Evolutionary conservation across 2,329 filamentous ascomycete species (phyloP).

Genomic region (Aspergillus sp.): DNA sequence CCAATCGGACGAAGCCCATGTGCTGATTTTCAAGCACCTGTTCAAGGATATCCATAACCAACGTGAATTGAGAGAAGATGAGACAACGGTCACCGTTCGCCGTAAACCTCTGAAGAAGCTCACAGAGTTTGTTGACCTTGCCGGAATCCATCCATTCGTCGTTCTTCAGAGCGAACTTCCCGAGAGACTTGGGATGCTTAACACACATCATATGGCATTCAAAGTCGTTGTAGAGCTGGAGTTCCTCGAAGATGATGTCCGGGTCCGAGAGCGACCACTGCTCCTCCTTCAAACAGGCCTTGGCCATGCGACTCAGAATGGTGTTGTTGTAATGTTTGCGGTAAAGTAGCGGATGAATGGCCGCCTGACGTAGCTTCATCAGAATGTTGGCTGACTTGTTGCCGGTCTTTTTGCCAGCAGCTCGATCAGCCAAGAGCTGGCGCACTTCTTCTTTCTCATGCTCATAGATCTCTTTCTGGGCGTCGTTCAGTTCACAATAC

Average conservation of each 20-base stretch:
- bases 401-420: conserved; percentile 54
- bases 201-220: conserved; percentile 60
- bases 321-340: conserved; percentile 75
- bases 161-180: conserved; percentile 57
- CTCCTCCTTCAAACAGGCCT: conserved; percentile 71
- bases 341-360: conserved; percentile 88
- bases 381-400: conserved; percentile 65
- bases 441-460: conserved; percentile 63
- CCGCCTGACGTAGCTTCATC: conserved; percentile 88
- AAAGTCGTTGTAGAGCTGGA: conserved; percentile 59
- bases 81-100: conserved; percentile 81
- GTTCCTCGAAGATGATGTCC: conserved; percentile 54
- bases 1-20: conserved; percentile 80
- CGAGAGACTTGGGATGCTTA: conserved; percentile 52
- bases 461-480: conserved; percentile 73
- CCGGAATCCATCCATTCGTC: conserved; percentile 71
- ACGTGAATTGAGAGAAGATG: conserved; percentile 91
- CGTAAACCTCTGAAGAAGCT: conserved; percentile 71
- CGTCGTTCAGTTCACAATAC: conserved; percentile 73
- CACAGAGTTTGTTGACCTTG: conserved; percentile 78
- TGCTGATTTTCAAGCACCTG: conserved; percentile 71
- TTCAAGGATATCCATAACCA: conserved; percentile 85
- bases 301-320: conserved; percentile 73
- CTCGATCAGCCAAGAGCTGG: conserved; percentile 60
- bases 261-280: conserved; percentile 51